phyloP scores from a whole-genome alignment of 1,284 basidiomycete species.

The Ustilago loliicola region DNA sequence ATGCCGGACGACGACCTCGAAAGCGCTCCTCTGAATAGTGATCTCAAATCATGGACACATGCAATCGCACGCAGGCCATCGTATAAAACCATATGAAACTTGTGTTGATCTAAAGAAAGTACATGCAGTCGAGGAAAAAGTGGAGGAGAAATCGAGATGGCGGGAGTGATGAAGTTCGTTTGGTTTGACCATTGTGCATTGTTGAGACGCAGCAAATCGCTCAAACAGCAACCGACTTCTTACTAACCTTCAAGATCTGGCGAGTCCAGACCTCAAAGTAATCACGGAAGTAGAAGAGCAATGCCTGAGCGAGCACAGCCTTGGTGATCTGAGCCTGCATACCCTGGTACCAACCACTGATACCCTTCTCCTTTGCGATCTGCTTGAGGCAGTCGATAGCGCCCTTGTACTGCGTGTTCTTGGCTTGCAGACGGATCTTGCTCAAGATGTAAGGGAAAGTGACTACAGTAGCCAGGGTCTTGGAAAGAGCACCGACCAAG shows the following conservation, averaged over 20 bases:
- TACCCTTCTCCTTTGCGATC: conserved; percentile 77
- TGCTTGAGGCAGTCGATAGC: conserved; percentile 82
- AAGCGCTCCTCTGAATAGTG: neutral
- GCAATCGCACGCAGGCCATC: neutral
- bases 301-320: conserved; percentile 84
- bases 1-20: neutral
- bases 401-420: conserved; percentile 75
- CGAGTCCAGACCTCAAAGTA: conserved; percentile 70
- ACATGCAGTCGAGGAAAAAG: conserved; percentile 21
- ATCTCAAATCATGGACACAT: neutral
- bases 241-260: conserved; percentile 55
- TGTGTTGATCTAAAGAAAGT: conserved; percentile 15
- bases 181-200: neutral
- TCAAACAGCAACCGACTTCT: conserved; percentile 33
- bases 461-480: conserved; percentile 86
- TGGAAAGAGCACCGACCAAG: conserved; percentile 89
- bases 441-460: conserved; percentile 80
- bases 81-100: neutral
- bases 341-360: conserved; percentile 90
- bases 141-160: neutral
- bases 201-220: too few species aligned
- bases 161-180: neutral
- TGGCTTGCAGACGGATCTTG: conserved; percentile 94
- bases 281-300: conserved; percentile 68
- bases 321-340: conserved; percentile 92